Conservation (phyloP, 202 grass and related monocot genomes). For the Dendrocalamus latiflorus region DNA sequence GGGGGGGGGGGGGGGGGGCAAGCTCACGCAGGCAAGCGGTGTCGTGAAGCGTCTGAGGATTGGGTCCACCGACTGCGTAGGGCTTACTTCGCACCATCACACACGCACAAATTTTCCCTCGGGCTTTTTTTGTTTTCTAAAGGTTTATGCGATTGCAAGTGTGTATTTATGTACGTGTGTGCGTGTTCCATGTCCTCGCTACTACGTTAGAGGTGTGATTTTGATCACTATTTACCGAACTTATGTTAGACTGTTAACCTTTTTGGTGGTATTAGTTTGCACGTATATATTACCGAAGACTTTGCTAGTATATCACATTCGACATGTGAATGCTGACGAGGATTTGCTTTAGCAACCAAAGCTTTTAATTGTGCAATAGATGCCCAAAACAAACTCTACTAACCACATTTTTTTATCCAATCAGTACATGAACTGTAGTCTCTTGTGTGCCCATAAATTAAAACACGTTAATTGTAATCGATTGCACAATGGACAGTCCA, state of each 20-base stretch:
- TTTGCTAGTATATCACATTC: not conserved
- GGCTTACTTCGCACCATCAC: constrained; percentile 35
- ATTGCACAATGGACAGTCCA: not conserved
- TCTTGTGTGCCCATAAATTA: not conserved
- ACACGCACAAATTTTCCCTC: not conserved
- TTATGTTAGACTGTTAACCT: constrained; percentile 7
- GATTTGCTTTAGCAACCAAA: not conserved
- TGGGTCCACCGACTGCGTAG: constrained; percentile 63
- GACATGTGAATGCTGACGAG: not conserved
- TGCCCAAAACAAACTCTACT: not conserved
- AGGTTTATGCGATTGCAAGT: not conserved
- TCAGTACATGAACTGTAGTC: not conserved
- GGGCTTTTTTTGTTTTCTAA: constrained; percentile 30
- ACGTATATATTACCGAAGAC: not conserved
- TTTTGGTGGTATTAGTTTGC: constrained; percentile 11
- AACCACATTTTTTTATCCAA: not conserved
- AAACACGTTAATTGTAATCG: not conserved
- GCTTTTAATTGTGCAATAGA: not conserved
- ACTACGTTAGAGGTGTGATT: not conserved
- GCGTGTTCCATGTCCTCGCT: not conserved
- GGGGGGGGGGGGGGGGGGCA: constrained; percentile 31
- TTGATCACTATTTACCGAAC: not conserved
- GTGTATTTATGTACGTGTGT: not conserved
- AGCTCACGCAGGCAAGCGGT: constrained; percentile 50
- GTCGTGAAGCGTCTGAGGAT: constrained; percentile 58